Evolutionary conservation across 495 filamentous ascomycete genomes (phyloP).

Genomic region (Gamarada debralockiae): DNA sequence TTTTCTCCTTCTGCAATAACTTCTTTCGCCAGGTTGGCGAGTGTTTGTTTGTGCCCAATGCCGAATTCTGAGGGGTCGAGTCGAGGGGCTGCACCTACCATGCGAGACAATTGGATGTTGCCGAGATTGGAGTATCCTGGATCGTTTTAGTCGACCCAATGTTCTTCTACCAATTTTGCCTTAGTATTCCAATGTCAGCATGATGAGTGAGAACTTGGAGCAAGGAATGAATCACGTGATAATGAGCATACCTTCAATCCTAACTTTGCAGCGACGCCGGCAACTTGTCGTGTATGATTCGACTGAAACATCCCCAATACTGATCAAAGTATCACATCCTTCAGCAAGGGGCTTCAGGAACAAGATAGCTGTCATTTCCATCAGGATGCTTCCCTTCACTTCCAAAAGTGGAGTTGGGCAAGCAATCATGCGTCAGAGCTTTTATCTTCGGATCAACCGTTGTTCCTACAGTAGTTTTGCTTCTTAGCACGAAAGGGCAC

Average conservation of each 20-base stretch:
- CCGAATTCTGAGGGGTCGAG: slow-evolving; percentile 50
- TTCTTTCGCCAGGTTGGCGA: slow-evolving; percentile 41
- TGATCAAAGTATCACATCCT: slow-evolving; percentile 52
- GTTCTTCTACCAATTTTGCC: slow-evolving; percentile 53
- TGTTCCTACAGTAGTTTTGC: too few species aligned
- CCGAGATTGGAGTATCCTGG: slow-evolving; percentile 51
- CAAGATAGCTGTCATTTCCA: too few species aligned
- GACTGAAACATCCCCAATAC: slow-evolving; percentile 61
- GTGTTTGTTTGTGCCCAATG: slow-evolving; percentile 56
- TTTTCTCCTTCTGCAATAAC: slow-evolving; percentile 40
- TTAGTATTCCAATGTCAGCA: too few species aligned
- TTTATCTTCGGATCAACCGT: too few species aligned
- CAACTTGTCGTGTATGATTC: slow-evolving; percentile 63
- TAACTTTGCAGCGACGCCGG: slow-evolving; percentile 48
- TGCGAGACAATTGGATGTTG: slow-evolving; percentile 58
- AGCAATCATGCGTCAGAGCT: too few species aligned
- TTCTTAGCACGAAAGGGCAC: too few species aligned
- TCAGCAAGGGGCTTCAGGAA: slow-evolving; percentile 43
- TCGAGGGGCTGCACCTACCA: slow-evolving; percentile 57
- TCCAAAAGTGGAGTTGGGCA: too few species aligned
- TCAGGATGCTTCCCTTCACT: too few species aligned
- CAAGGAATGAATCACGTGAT: too few species aligned
- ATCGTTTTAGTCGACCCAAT: slow-evolving; percentile 56
- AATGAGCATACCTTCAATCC: slow-evolving; percentile 46
- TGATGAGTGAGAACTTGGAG: too few species aligned